Evolutionary conservation across 2,329 filamentous ascomycete species (phyloP).

Genomic region (Myriosclerotinia scirpicola): DNA sequence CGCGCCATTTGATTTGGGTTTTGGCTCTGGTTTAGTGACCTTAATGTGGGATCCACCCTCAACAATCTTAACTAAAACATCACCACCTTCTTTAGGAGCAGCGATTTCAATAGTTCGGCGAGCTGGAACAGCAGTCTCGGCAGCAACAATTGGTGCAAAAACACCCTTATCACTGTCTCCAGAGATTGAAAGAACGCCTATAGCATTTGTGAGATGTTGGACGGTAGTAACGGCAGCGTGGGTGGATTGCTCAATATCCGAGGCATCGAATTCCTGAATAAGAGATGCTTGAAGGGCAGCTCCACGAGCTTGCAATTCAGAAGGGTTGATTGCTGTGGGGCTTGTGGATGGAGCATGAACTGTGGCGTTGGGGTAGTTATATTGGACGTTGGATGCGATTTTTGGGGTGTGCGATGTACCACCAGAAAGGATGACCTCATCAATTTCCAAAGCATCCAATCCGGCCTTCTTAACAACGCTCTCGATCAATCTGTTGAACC

Average conservation of each 20-base stretch:
- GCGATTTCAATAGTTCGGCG: slow-evolving; percentile 79
- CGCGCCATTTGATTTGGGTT: slow-evolving; percentile 62
- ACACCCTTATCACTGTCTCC: slow-evolving; percentile 60
- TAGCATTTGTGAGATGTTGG: slow-evolving; percentile 82
- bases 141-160: slow-evolving; percentile 78
- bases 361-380: slow-evolving; percentile 78
- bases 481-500: slow-evolving; percentile 83
- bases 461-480: slow-evolving; percentile 87
- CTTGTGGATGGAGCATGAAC: slow-evolving; percentile 83
- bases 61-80: slow-evolving; percentile 83
- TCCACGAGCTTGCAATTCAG: slow-evolving; percentile 82
- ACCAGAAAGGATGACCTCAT: slow-evolving; percentile 91
- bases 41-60: slow-evolving; percentile 92
- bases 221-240: slow-evolving; percentile 94
- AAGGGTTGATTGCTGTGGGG: slow-evolving; percentile 82
- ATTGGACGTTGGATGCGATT: slow-evolving; percentile 76
- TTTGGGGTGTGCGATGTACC: slow-evolving; percentile 92
- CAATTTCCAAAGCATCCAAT: slow-evolving; percentile 87
- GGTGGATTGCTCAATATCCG: slow-evolving; percentile 93
- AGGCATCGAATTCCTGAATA: slow-evolving; percentile 89
- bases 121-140: slow-evolving; percentile 87
- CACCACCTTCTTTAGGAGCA: slow-evolving; percentile 76
- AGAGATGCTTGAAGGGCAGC: slow-evolving; percentile 94
- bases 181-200: slow-evolving; percentile 74
- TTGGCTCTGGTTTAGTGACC: slow-evolving; percentile 82